Evolutionary conservation across 345 rosid species (phyloP), one percentile per base, ranked within the genome.

Genomic region (Zanthoxylum bungeanum): DNA sequence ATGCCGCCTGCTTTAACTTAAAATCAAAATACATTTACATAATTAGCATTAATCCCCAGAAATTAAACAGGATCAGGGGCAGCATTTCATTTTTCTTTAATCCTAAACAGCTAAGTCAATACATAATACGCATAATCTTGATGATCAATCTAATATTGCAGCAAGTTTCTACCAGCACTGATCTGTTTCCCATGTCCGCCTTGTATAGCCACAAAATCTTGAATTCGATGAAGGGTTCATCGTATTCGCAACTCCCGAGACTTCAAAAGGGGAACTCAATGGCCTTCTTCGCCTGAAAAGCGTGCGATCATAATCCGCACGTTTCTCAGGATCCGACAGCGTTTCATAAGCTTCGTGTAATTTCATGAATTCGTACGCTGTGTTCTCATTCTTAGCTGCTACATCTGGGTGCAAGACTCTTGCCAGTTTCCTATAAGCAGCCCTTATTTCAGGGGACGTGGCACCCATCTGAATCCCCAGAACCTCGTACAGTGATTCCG

Each of bases 361-460:
- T 51, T 60, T 82, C 60, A 90, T 86, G 75, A 90, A 90, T 71
- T 85, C 89, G 19, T 56, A 30, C 1, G 78, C 81, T 2, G 75
- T 9, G 34, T 37, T 40, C 60, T 74, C 70, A 27, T 60, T 27
- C 68, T 52, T 34, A 7, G 79, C 73, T 4, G 84, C 84, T 5
- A 81, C 91, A 49, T 90, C 96, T 8, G 96, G 96, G 65, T 90
- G 96, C 60, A 86, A 66, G 9, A 75, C 75, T 53, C 96, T 78
- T 9, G 92, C 92, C 64, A 90, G 47, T 71, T 70, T 75, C 75
- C 96, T 58, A 75, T 90, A 90, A 40, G 96, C 92, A 14, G 88
- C 16, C 76, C 88, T 90, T 78, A 90, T 86, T 59, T 90, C 96
- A 64, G 75, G 83, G 64, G 73, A 70, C 34, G 85, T 72, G 71